Base-by-base conservation (phyloP, 1,139 yeast species). In the Pichia sp. region DNA sequence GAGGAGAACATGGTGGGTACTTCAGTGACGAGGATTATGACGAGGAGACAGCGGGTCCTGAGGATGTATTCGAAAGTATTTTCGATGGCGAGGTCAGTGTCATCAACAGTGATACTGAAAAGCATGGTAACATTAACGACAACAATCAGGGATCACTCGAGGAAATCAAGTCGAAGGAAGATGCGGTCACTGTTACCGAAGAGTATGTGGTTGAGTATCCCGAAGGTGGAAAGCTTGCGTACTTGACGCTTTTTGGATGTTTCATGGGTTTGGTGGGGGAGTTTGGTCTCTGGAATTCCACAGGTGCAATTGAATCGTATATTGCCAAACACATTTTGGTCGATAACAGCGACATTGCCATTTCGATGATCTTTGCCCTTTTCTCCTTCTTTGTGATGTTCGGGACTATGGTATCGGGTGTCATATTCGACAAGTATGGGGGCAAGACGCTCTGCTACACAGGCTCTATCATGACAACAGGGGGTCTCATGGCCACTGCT, bases 221-320 rank as follows among this genome's bases (percentile, higher is more conserved):
- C 0, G 87, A 82, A 55, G 86, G 88, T 11, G 87, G 87, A 0
- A 57, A 62, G 51, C 67, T 69, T 49, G 87, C 88, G 0, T 78
- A 82, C 71, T 55, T 74, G 11, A 84, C 83, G 0, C 77, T 82
- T 0, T 60, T 82, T 7, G 92, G 92, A 0, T 77, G 86, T 0
- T 83, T 83, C 59, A 65, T 84, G 58, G 93, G 92, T 0, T 66
- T 85, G 46, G 70, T 80, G 11, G 80, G 84, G 2, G 80, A 76
- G 30, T 84, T 85, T 66, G 95, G 95, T 3, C 67, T 84, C 29
- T 75, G 84, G 63, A 86, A 86, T 63, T 75, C 88, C 1, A 70
- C 82, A 38, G 93, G 93, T 57, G 90, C 89, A 0, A 76, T 85
- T 50, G 86, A 85, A 67, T 79, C 88, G 0, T 84, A 85, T 61